Evolutionary conservation across 495 filamentous ascomycete genomes (phyloP).

Genomic region (Podospora didyma): DNA sequence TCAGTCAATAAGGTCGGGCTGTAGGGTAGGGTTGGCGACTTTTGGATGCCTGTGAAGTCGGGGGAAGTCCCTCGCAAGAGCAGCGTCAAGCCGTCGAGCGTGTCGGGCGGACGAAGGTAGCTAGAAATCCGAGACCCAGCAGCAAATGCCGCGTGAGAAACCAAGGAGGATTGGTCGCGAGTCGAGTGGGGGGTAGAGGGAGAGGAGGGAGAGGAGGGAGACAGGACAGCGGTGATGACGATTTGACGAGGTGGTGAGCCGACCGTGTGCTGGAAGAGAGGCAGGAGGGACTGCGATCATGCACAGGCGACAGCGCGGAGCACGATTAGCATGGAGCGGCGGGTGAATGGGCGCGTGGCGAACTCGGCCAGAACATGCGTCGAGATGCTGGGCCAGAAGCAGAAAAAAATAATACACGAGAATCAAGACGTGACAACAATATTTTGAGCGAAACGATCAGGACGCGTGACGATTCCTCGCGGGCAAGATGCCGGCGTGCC

Average conservation of each 20-base stretch:
- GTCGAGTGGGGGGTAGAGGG: too few relatives aligned
- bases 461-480: slow-evolving; percentile 14
- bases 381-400: not conserved
- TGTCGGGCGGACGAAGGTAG: not conserved
- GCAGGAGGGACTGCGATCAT: not conserved
- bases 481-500: slow-evolving; percentile 1
- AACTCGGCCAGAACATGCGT: not conserved
- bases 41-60: not conserved
- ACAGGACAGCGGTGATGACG: not conserved
- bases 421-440: slow-evolving; percentile 6
- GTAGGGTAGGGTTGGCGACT: not conserved
- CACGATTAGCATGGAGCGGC: not conserved
- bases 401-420: slow-evolving; percentile 4
- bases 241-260: not conserved
- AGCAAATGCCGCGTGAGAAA: not conserved
- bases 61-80: not conserved
- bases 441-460: not conserved
- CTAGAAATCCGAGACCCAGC: not conserved
- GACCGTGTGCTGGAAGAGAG: not conserved
- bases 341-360: not conserved
- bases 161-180: not conserved
- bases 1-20: not conserved
- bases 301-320: not conserved
- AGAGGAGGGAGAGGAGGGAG: not conserved
- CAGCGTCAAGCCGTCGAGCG: not conserved